phyloP scores from a whole-genome alignment of 352 stramenopile genomes.

The Pythium angustatum region DNA sequence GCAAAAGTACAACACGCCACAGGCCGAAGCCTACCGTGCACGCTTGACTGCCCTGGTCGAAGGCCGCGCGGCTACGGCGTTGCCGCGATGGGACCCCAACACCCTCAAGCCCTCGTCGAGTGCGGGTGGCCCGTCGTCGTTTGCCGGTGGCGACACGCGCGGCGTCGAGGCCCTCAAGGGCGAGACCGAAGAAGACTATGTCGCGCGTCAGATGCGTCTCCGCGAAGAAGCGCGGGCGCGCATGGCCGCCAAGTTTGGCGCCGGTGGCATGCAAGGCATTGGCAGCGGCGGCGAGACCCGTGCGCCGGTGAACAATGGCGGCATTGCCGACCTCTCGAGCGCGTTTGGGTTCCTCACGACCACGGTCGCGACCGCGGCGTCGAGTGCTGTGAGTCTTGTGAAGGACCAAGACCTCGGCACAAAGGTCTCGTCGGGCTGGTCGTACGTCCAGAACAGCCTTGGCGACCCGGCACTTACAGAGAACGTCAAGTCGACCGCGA shows the following conservation, averaged over 20 bases:
- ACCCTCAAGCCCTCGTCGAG: slow-evolving; percentile 34
- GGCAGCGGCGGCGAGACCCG: slow-evolving; percentile 67
- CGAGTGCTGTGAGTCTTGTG: slow-evolving; percentile 64
- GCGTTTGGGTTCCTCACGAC: slow-evolving; percentile 77
- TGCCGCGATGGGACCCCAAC: slow-evolving; percentile 69
- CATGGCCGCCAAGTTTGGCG: slow-evolving; percentile 82
- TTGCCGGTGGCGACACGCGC: slow-evolving; percentile 48
- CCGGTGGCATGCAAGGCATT: slow-evolving; percentile 76
- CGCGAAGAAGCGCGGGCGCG: slow-evolving; percentile 73
- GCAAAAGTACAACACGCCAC: slow-evolving; percentile 85
- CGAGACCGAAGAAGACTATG: slow-evolving; percentile 78
- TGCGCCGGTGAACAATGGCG: slow-evolving; percentile 37
- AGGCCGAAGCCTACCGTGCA: slow-evolving; percentile 73
- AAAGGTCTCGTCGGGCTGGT: slow-evolving; percentile 82
- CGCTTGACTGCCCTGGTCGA: slow-evolving; percentile 67
- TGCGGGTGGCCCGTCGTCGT: slow-evolving; percentile 30
- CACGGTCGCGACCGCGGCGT: slow-evolving; percentile 68
- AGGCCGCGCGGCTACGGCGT: slow-evolving; percentile 42
- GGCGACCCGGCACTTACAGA: slow-evolving; percentile 64
- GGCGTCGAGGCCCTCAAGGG: slow-evolving; percentile 82
- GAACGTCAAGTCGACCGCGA: slow-evolving; percentile 82
- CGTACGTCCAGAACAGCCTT: slow-evolving; percentile 71
- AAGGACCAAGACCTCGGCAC: slow-evolving; percentile 75
- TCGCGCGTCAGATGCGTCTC: slow-evolving; percentile 66
- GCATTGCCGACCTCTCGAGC: slow-evolving; percentile 57